A percentile compares a stretch with the other conserved stretches of the same genome.
These are phyloP conservation scores for Cercospora sojina DNA, from an alignment of 2,329 filamentous ascomycete genomes.

Conservation along the genomic window DNA sequence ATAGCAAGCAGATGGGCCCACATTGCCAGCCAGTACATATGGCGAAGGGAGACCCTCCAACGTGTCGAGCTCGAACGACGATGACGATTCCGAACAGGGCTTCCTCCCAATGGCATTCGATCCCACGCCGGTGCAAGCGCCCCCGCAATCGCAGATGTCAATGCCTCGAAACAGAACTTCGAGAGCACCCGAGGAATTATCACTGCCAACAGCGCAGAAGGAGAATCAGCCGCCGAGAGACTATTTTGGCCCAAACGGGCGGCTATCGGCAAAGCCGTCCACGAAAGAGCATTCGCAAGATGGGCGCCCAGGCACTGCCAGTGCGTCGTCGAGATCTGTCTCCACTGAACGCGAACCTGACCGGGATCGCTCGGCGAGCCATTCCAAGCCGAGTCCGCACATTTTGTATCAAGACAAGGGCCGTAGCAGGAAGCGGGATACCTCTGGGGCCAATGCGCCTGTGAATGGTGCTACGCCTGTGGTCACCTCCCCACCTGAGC, in stretches of 20 bases:
- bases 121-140: slow-evolving; percentile 42
- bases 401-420: slow-evolving; percentile 88
- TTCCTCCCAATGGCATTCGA: slow-evolving; percentile 55
- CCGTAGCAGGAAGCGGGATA: slow-evolving; percentile 52
- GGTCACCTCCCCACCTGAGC: slow-evolving; percentile 12
- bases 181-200: slow-evolving; percentile 24
- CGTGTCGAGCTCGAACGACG: slow-evolving; percentile 60
- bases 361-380: slow-evolving; percentile 28
- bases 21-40: slow-evolving; percentile 73
- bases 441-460: slow-evolving; percentile 32
- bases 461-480: slow-evolving; percentile 33
- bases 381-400: slow-evolving; percentile 66
- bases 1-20: slow-evolving; percentile 56
- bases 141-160: slow-evolving; percentile 22
- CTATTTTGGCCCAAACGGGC: slow-evolving; percentile 42
- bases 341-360: slow-evolving; percentile 46
- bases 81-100: slow-evolving; percentile 52
- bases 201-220: slow-evolving; percentile 29
- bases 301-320: slow-evolving; percentile 34
- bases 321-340: slow-evolving; percentile 44
- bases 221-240: slow-evolving; percentile 41
- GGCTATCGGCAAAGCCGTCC: slow-evolving; percentile 35
- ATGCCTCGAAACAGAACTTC: slow-evolving; percentile 32
- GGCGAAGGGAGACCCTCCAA: slow-evolving; percentile 74
- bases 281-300: slow-evolving; percentile 45